Percentiles rank a stretch among this genome's conserved stretches.
These are phyloP conservation scores for Boehmeria nivea DNA, from an alignment of 306 rosid genomes.

Conservation along the genomic window DNA sequence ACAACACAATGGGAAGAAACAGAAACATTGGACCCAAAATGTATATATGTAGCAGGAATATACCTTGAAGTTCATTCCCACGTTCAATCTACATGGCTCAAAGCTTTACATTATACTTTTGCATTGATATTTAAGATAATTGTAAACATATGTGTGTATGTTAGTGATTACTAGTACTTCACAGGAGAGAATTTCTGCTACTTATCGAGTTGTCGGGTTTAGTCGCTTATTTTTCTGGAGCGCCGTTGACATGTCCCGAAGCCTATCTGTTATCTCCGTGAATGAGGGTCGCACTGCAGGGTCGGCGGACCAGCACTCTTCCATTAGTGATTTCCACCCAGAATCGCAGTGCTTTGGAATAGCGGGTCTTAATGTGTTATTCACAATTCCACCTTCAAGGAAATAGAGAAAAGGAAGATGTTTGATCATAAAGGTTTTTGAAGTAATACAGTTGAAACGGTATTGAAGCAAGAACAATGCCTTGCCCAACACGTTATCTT, in stretches of 20 bases:
- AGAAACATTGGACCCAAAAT: too few species aligned
- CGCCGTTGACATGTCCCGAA: slow-evolving; percentile 59
- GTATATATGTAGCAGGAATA: too few species aligned
- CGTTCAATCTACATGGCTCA: not conserved
- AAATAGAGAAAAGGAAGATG: slow-evolving; percentile 7
- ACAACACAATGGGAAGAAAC: not conserved
- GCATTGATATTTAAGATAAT: not conserved
- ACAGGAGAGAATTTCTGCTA: slow-evolving; percentile 16
- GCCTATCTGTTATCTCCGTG: slow-evolving; percentile 61
- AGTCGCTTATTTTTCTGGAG: slow-evolving; percentile 47
- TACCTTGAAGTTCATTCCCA: too few species aligned
- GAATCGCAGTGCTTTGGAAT: slow-evolving; percentile 83
- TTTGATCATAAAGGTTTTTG: slow-evolving; percentile 4
- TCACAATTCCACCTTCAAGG: slow-evolving; percentile 79
- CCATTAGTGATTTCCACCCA: slow-evolving; percentile 81
- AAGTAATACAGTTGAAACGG: not conserved
- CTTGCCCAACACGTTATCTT: too few species aligned
- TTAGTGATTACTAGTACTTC: slow-evolving; percentile 22
- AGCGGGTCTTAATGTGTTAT: slow-evolving; percentile 72
- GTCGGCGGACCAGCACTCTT: slow-evolving; percentile 83
- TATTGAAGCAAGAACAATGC: not conserved
- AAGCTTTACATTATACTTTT: not conserved
- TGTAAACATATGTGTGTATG: slow-evolving; percentile 10
- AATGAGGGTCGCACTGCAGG: slow-evolving; percentile 74
- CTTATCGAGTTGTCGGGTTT: slow-evolving; percentile 27